Evolutionary conservation across 192 early-diverging fungal genomes (phyloP).

Genomic region (Martensiomyces pterosporus): DNA sequence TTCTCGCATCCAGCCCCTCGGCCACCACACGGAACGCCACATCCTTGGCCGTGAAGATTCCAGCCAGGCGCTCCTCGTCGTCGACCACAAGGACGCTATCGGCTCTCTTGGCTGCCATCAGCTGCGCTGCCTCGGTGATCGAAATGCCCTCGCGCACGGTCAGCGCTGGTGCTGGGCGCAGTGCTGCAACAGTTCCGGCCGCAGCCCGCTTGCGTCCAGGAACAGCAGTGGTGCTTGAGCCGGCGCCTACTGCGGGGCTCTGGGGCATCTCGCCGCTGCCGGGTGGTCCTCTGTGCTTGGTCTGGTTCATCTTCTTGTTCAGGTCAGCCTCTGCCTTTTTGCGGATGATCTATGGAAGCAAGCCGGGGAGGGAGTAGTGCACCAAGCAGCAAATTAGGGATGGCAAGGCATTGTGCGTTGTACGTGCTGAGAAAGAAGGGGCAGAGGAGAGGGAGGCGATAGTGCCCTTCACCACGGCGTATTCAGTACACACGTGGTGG

Average conservation of each 20-base stretch:
- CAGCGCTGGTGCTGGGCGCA: constrained; percentile 81
- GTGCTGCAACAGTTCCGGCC: constrained; percentile 82
- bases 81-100: constrained; percentile 96
- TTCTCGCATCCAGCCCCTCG: constrained; percentile 58
- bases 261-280: constrained; percentile 16
- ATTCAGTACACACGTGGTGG: too few relatives aligned
- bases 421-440: too few relatives aligned
- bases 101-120: constrained; percentile 95
- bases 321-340: constrained; percentile 72
- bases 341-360: constrained; percentile 56
- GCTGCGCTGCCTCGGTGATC: constrained; percentile 79
- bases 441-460: too few relatives aligned
- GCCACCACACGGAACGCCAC: constrained; percentile 94
- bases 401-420: too few relatives aligned
- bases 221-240: constrained; percentile 10
- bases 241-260: constrained; percentile 1
- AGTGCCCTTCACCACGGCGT: too few relatives aligned
- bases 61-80: constrained; percentile 82
- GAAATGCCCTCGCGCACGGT: constrained; percentile 74
- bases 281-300: constrained; percentile 18
- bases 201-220: constrained; percentile 34
- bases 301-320: constrained; percentile 57
- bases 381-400: constrained; percentile 8
- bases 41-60: constrained; percentile 98
- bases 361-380: background rate